Percentiles rank a stretch among this genome's conserved stretches.
phyloP scores from a whole-genome alignment of 1,284 basidiomycete genomes.

The Ceratobasidium theobromae region DNA sequence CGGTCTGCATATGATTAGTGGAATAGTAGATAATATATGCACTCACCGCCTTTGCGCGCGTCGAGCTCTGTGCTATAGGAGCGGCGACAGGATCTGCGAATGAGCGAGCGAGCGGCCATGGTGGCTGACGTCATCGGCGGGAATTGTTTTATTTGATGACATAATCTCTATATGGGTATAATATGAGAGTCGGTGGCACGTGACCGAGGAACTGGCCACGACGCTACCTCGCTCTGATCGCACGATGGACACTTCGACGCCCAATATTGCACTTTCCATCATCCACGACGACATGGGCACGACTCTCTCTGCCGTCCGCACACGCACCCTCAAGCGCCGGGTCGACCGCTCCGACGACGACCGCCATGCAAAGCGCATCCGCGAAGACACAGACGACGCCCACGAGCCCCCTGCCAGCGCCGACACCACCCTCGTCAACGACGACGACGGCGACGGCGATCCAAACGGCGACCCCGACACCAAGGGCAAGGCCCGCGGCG shows the following conservation, averaged over 20 bases:
- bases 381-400: not conserved
- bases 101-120: too few species aligned
- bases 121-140: too few species aligned
- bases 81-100: too few species aligned
- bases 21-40: not conserved
- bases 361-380: constrained; percentile 9
- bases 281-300: constrained; percentile 16
- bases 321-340: constrained; percentile 15
- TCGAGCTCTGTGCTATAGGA: constrained; percentile 17
- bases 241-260: constrained; percentile 1
- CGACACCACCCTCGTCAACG: constrained; percentile 21
- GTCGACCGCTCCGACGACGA: constrained; percentile 8
- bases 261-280: not conserved
- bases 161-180: too few species aligned
- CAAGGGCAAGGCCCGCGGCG: constrained; percentile 24
- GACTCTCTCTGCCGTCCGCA: constrained; percentile 19
- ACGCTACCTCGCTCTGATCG: constrained; percentile 12
- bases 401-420: constrained; percentile 3
- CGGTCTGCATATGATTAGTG: not conserved
- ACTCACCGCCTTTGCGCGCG: constrained; percentile 18
- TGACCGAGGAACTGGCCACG: constrained; percentile 18
- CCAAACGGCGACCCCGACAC: not conserved
- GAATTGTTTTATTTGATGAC: too few species aligned
- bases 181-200: too few species aligned
- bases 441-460: not conserved